Conservation (phyloP, 1,284 basidiomycete genomes). For the Rhodotorula sp. region DNA sequence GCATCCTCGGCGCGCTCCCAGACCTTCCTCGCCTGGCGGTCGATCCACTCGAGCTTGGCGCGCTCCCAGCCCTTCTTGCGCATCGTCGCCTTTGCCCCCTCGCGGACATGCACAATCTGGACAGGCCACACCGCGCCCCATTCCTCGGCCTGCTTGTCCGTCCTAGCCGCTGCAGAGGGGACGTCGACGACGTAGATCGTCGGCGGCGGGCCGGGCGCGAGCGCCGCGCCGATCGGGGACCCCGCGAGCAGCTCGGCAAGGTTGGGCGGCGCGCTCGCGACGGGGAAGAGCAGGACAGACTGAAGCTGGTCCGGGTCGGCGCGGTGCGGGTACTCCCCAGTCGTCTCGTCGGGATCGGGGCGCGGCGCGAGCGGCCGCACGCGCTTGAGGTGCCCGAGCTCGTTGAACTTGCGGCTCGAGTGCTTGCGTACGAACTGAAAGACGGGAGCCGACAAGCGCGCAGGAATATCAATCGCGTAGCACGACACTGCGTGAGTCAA, state of each 20-base stretch:
- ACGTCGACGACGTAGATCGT: conserved; percentile 56
- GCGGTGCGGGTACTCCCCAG: conserved; percentile 16
- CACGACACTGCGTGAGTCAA: conserved; percentile 31
- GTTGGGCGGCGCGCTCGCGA: conserved; percentile 29
- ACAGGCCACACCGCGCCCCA: conserved; percentile 70
- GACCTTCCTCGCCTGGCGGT: conserved; percentile 68
- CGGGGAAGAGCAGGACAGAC: conserved; percentile 47
- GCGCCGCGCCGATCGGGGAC: conserved; percentile 42
- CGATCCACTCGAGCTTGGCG: conserved; percentile 65
- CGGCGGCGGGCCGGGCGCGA: background rate
- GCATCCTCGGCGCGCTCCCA: conserved; percentile 62
- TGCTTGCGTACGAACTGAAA: conserved; percentile 40
- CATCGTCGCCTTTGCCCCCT: conserved; percentile 59
- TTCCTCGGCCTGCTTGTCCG: conserved; percentile 63
- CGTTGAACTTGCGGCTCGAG: conserved; percentile 41
- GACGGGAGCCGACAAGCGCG: conserved; percentile 24
- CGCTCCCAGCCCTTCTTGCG: conserved; percentile 41
- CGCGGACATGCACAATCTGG: conserved; percentile 68
- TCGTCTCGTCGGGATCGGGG: background rate
- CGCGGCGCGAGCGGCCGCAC: conserved; percentile 51
- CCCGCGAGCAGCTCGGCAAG: conserved; percentile 48
- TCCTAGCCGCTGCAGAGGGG: conserved; percentile 71
- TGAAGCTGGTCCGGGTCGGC: conserved; percentile 16
- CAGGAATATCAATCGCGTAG: conserved; percentile 35
- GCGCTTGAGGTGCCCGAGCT: conserved; percentile 74